Percentiles rank a stretch among this genome's conserved stretches.
These are phyloP conservation scores for Paracamarosporium sp. DNA, from an alignment of 2,329 filamentous ascomycete genomes.

Conservation along the genomic window DNA sequence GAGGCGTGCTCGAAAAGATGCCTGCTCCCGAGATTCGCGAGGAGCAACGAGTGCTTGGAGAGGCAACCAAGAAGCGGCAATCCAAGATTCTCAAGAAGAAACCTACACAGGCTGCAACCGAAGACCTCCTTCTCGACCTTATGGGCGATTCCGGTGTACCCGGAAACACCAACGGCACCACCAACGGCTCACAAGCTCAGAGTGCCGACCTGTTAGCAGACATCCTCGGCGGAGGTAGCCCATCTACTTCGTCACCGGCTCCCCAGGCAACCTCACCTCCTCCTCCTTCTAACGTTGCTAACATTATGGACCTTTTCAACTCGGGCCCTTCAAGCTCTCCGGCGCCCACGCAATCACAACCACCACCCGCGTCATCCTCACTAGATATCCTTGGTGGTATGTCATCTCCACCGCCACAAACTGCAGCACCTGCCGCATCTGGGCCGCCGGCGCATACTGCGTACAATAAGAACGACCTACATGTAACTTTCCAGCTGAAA, in stretches of 20 bases:
- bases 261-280: conserved; percentile 47
- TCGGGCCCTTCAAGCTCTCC: conserved; percentile 52
- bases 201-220: conserved; percentile 90
- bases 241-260: conserved; percentile 54
- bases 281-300: conserved; percentile 50
- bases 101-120: conserved; percentile 81
- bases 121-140: conserved; percentile 89
- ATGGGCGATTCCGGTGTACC: conserved; percentile 79
- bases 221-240: conserved; percentile 78
- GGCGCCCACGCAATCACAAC: conserved; percentile 47
- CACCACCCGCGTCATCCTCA: conserved; percentile 40
- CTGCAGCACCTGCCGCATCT: conserved; percentile 44
- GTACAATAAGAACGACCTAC: conserved; percentile 86
- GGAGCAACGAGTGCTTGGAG: conserved; percentile 87
- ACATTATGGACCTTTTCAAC: conserved; percentile 91
- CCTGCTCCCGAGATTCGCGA: conserved; percentile 96
- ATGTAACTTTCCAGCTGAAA: conserved; percentile 82
- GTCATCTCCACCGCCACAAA: conserved; percentile 57
- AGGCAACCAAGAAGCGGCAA: conserved; percentile 64
- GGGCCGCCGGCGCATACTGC: conserved; percentile 67
- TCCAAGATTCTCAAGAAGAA: conserved; percentile 72
- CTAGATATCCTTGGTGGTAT: conserved; percentile 53
- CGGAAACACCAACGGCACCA: conserved; percentile 58
- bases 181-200: conserved; percentile 66
- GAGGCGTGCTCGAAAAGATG: conserved; percentile 96